Evolutionary conservation across 2,329 filamentous ascomycete species (phyloP).

Genomic region (Claviceps sp.): DNA sequence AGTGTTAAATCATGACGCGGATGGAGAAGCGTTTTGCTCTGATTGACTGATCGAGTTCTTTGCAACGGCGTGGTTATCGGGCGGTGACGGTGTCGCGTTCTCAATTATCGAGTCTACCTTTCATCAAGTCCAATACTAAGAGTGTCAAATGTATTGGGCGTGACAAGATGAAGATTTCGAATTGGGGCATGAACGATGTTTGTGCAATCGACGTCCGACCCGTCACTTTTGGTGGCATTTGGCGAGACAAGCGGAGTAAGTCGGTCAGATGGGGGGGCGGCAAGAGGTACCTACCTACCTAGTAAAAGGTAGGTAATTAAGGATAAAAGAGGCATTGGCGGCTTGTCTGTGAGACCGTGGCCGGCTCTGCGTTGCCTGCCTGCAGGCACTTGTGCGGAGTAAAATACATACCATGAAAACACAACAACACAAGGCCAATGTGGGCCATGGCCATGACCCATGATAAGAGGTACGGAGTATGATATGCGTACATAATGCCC

Average conservation of each 20-base stretch:
- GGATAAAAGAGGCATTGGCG: neutral
- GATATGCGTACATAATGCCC: no score
- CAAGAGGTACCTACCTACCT: no score
- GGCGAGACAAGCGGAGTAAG: constrained; percentile 4
- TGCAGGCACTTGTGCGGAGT: no score
- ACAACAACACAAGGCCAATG: no score
- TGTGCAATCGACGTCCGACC: neutral
- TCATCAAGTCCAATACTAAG: neutral
- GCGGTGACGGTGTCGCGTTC: neutral
- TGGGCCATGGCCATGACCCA: no score
- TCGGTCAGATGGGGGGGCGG: neutral
- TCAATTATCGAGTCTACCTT: neutral
- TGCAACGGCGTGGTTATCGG: no score
- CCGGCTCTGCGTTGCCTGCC: no score
- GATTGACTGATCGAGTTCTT: neutral
- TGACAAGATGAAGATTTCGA: neutral
- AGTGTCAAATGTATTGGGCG: neutral
- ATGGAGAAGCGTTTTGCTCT: neutral
- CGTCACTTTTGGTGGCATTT: neutral
- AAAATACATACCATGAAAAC: no score
- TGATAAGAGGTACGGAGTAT: no score
- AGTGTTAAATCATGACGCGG: constrained; percentile 1
- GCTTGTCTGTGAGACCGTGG: neutral
- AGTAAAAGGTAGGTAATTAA: neutral
- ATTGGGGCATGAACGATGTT: neutral